Percentiles rank a stretch among this genome's conserved stretches.
Conservation (phyloP, 306 rosid species). For the Lagenaria siceraria region DNA sequence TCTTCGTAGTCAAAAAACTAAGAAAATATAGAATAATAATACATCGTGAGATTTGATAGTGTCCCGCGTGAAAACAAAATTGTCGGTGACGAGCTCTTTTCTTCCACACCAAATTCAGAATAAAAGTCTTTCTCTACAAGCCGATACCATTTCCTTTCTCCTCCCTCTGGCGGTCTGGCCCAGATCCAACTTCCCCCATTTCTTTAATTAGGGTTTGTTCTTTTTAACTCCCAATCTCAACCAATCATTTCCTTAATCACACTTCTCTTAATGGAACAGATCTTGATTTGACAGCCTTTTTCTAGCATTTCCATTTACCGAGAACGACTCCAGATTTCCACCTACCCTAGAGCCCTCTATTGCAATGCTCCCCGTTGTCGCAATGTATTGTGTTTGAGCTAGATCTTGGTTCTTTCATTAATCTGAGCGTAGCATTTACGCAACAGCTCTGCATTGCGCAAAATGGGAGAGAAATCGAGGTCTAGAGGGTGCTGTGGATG, state of each 20-base stretch:
- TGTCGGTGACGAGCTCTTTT: constrained; percentile 1
- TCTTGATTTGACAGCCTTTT: neutral
- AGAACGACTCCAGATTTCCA: neutral
- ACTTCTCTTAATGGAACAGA: neutral
- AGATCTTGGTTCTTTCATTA: constrained; percentile 20
- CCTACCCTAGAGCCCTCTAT: neutral
- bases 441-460: neutral
- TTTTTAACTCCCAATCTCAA: neutral
- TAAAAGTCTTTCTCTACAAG: neutral
- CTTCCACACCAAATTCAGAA: neutral
- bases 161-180: neutral
- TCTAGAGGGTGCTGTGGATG: constrained; percentile 59
- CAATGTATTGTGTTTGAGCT: constrained; percentile 16
- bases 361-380: neutral
- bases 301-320: neutral
- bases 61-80: neutral
- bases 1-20: neutral
- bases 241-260: constrained; percentile 12
- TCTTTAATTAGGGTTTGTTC: constrained; percentile 4
- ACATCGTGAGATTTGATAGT: neutral
- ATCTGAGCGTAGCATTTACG: neutral
- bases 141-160: too few species aligned
- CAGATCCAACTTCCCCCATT: constrained; percentile 3
- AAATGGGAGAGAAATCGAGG: constrained; percentile 52
- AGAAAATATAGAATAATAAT: too few species aligned